Percentiles rank a stretch among this genome's conserved stretches.
These are phyloP conservation scores for Rosa persica DNA, from an alignment of 306 rosid genomes.

Conservation along the genomic window DNA sequence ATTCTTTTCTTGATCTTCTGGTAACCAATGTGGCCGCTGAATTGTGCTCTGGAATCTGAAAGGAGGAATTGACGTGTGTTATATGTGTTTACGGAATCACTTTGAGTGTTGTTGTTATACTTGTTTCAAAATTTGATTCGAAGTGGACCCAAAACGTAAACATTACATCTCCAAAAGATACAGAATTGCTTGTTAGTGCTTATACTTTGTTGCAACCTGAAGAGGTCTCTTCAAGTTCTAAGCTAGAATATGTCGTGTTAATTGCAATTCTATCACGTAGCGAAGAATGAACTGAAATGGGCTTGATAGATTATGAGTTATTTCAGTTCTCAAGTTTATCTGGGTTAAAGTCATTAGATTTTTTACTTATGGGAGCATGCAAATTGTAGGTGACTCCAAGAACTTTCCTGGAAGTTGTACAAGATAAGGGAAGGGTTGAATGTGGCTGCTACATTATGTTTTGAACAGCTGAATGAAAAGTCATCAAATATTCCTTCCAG, in stretches of 20 bases:
- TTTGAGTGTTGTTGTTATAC: background rate
- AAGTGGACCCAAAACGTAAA: background rate
- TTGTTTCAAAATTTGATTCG: background rate
- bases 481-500: conserved; percentile 21
- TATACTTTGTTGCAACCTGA: background rate
- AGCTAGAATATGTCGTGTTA: background rate
- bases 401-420: background rate
- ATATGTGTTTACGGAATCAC: conserved; percentile 2
- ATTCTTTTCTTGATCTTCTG: background rate
- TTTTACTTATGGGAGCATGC: conserved; percentile 18
- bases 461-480: conserved; percentile 25
- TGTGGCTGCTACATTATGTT: conserved; percentile 16
- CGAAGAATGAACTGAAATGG: conserved; percentile 1
- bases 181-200: background rate
- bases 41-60: background rate
- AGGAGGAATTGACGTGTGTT: background rate
- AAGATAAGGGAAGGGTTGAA: background rate
- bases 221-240: background rate
- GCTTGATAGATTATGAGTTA: background rate
- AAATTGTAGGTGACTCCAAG: conserved; percentile 10
- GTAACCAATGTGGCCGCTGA: background rate
- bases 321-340: background rate
- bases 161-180: background rate
- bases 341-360: conserved; percentile 1
- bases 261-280: background rate